Evolutionary conservation across 2,329 filamentous ascomycete species (phyloP).

Genomic region (Botryosphaeria dothidea): DNA sequence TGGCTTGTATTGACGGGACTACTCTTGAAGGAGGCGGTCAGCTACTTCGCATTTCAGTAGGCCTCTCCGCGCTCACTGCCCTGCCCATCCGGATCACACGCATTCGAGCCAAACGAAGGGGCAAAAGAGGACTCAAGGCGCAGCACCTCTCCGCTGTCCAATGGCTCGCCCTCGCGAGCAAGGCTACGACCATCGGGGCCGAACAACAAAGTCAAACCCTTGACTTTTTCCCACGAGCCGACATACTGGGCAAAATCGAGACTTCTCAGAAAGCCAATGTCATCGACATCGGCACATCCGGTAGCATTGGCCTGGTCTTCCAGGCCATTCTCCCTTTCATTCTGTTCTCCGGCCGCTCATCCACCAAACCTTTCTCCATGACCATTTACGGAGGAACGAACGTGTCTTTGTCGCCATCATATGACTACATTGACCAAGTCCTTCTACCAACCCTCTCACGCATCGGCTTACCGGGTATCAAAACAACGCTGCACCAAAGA

Average conservation of each 20-base stretch:
- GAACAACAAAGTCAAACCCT: constrained; percentile 45
- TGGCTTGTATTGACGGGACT: constrained; percentile 40
- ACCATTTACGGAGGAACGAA: constrained; percentile 61
- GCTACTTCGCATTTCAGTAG: constrained; percentile 58
- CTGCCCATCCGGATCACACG: constrained; percentile 52
- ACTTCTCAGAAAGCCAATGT: constrained; percentile 41
- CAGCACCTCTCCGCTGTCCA: constrained; percentile 59
- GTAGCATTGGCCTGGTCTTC: constrained; percentile 57
- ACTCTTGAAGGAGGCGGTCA: constrained; percentile 65
- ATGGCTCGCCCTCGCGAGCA: constrained; percentile 53
- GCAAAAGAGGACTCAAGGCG: constrained; percentile 56
- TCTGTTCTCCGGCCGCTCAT: constrained; percentile 42
- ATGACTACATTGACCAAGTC: constrained; percentile 59
- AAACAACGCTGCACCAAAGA: constrained; percentile 33
- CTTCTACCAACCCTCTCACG: constrained; percentile 54
- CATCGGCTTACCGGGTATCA: constrained; percentile 53
- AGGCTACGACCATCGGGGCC: constrained; percentile 45
- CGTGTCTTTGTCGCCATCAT: constrained; percentile 55
- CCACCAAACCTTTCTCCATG: constrained; percentile 28
- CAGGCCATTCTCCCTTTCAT: constrained; percentile 62
- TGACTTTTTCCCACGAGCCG: constrained; percentile 35
- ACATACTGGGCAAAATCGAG: constrained; percentile 31
- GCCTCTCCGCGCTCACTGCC: constrained; percentile 55
- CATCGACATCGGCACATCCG: constrained; percentile 42
- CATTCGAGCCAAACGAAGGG: constrained; percentile 55